Percentiles rank a stretch among this genome's conserved stretches.
Evolutionary conservation across 352 stramenopile species (phyloP).

Genomic region (Lagenidium giganteum): DNA sequence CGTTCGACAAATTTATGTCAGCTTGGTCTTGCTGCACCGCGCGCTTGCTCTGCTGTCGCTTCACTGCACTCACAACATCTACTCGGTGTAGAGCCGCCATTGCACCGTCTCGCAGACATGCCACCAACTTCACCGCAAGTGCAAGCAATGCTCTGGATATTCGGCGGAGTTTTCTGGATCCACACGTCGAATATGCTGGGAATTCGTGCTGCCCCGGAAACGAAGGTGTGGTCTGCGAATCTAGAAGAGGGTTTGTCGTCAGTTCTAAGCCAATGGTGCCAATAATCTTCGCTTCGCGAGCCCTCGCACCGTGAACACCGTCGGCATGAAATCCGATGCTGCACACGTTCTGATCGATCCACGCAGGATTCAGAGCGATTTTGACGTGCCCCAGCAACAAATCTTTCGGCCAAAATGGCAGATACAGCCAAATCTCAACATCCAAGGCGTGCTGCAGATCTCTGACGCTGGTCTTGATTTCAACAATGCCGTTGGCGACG

Average conservation of each 20-base stretch:
- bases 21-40: too few relatives aligned
- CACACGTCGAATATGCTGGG: constrained; percentile 15
- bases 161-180: constrained; percentile 4
- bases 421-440: constrained; percentile 27
- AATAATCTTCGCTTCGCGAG: constrained; percentile 2
- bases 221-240: too few relatives aligned
- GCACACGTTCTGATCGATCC: constrained; percentile 9
- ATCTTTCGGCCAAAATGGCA: constrained; percentile 24
- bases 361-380: constrained; percentile 6
- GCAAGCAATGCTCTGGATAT: too few relatives aligned
- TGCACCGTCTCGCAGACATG: too few relatives aligned
- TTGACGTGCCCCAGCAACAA: constrained; percentile 17
- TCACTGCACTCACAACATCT: too few relatives aligned
- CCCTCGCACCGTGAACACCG: constrained; percentile 2
- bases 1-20: too few relatives aligned
- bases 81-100: too few relatives aligned
- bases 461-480: constrained; percentile 1
- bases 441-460: constrained; percentile 19
- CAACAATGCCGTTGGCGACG: constrained; percentile 2
- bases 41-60: too few relatives aligned
- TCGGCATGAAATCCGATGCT: constrained; percentile 15
- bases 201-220: too few relatives aligned
- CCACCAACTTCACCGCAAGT: too few relatives aligned
- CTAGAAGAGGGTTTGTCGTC: too few relatives aligned
- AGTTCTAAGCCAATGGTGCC: constrained; percentile 5